These are phyloP conservation scores for Lepiota brunneoincarnata DNA, from an alignment of 768 basidiomycete genomes.

Conservation along the genomic window DNA sequence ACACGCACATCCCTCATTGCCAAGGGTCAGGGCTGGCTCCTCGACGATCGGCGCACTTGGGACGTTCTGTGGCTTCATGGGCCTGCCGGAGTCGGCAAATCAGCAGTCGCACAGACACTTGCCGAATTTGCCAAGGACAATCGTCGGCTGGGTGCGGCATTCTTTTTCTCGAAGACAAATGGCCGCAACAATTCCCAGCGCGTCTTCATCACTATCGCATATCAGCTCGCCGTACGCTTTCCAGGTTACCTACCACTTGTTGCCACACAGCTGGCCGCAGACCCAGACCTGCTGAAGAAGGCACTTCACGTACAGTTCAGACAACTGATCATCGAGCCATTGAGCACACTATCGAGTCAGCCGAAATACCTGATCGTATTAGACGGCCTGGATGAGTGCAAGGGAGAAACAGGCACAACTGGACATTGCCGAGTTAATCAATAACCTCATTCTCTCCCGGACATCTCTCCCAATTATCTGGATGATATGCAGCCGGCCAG, in stretches of 20 bases:
- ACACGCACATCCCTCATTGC: not conserved
- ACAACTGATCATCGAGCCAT: not conserved
- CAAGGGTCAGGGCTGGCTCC: constrained; percentile 1
- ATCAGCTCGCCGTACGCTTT: not conserved
- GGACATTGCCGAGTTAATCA: constrained; percentile 5
- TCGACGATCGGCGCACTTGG: not conserved
- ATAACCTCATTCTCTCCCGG: not conserved
- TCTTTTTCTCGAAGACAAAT: constrained; percentile 5
- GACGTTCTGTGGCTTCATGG: constrained; percentile 8
- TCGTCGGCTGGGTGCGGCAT: not conserved
- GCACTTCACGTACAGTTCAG: not conserved
- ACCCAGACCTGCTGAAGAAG: not conserved
- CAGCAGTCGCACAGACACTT: constrained; percentile 1
- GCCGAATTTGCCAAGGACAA: not conserved
- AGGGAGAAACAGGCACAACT: constrained; percentile 3
- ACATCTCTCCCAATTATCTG: constrained; percentile 4
- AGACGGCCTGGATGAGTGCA: constrained; percentile 15
- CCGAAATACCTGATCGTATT: not conserved
- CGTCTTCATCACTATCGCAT: not conserved
- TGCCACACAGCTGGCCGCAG: not conserved
- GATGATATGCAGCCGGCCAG: constrained; percentile 14
- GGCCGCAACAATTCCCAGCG: not conserved
- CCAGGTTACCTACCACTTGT: not conserved
- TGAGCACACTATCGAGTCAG: not conserved
- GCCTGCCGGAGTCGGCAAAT: constrained; percentile 4